Conservation (phyloP, 495 filamentous ascomycete genomes). For the Penicillium angulare region DNA sequence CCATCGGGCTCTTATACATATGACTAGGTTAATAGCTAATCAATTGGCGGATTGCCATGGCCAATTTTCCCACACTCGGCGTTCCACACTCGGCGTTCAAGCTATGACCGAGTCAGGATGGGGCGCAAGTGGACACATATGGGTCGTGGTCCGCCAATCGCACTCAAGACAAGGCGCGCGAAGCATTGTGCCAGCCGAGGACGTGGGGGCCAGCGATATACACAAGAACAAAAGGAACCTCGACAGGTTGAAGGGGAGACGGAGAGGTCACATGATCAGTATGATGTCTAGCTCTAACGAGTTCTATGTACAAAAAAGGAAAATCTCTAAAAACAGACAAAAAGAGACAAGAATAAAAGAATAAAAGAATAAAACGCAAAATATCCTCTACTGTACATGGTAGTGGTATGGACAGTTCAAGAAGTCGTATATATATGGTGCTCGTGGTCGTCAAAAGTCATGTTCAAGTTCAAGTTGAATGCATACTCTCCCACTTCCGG, state of each 20-base stretch:
- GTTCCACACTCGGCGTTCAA: too few relatives aligned
- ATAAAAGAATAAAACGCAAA: too few relatives aligned
- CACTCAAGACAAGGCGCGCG: not conserved
- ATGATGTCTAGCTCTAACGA: too few relatives aligned
- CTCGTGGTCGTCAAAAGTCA: not conserved
- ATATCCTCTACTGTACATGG: slow-evolving; percentile 1
- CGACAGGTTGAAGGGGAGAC: not conserved
- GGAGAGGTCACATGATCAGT: not conserved
- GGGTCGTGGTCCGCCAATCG: not conserved
- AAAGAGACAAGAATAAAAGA: too few relatives aligned
- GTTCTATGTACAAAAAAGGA: too few relatives aligned
- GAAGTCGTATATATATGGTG: not conserved
- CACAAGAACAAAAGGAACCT: not conserved
- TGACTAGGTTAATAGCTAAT: too few relatives aligned
- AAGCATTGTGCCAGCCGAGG: not conserved
- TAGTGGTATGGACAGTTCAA: not conserved
- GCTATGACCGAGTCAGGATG: not conserved
- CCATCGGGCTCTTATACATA: too few relatives aligned
- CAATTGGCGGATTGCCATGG: too few relatives aligned
- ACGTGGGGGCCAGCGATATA: not conserved
- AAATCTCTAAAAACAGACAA: too few relatives aligned
- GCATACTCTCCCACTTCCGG: slow-evolving; percentile 56
- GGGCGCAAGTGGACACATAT: slow-evolving; percentile 1
- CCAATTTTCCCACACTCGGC: not conserved
- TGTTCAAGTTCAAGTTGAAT: slow-evolving; percentile 5